A percentile compares a stretch with the other conserved stretches of the same genome.
Conservation (phyloP, 257 asterid genomes). For the Ilex asprella region DNA sequence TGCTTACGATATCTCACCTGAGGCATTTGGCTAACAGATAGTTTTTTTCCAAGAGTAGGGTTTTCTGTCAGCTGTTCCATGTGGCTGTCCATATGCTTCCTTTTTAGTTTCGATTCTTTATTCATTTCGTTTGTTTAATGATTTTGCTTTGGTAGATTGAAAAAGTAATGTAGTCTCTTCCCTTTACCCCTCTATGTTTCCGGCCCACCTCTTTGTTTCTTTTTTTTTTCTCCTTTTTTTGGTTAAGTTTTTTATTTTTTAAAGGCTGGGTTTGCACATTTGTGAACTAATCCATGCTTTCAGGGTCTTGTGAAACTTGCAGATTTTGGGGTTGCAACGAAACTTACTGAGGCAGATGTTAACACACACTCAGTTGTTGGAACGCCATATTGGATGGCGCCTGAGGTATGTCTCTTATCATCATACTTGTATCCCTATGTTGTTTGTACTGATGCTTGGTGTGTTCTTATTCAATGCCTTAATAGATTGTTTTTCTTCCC, state of each 20-base stretch:
- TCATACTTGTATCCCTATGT: background rate
- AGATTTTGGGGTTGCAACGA: slow-evolving; percentile 98
- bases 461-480: background rate
- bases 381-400: slow-evolving; percentile 99
- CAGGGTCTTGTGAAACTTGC: slow-evolving; percentile 99
- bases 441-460: background rate
- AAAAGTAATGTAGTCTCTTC: background rate
- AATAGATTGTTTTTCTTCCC: background rate
- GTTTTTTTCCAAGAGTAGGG: no score
- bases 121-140: background rate
- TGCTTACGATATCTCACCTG: no score
- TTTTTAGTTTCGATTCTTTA: no score
- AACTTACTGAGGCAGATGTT: slow-evolving; percentile 87
- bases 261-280: background rate
- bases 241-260: background rate
- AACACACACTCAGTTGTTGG: slow-evolving; percentile 98
- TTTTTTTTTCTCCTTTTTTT: background rate
- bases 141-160: background rate
- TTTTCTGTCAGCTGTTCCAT: no score
- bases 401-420: slow-evolving; percentile 54
- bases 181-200: no score
- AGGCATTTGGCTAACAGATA: no score
- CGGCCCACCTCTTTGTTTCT: background rate
- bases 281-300: slow-evolving; percentile 31
- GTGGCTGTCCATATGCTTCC: no score